These are phyloP conservation scores for Apiospora marii DNA, from an alignment of 2,329 filamentous ascomycete species.

Conservation along the genomic window DNA sequence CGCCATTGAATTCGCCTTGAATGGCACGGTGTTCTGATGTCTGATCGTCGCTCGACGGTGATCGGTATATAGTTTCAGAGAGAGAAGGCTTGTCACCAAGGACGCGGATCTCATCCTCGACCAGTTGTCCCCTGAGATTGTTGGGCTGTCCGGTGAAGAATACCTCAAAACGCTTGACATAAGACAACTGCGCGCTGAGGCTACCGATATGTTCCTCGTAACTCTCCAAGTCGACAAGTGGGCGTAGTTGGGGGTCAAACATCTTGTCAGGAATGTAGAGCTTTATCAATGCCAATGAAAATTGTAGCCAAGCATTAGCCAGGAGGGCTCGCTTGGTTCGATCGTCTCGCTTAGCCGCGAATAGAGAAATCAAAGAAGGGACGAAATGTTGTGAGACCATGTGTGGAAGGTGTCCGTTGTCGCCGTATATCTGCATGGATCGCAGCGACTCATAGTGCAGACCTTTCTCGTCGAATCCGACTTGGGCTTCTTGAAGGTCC, in stretches of 20 bases:
- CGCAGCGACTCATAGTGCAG: slow-evolving; percentile 34
- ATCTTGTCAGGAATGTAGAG: slow-evolving; percentile 87
- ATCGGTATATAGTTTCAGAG: slow-evolving; percentile 74
- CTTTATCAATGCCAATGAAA: slow-evolving; percentile 76
- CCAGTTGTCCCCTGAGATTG: slow-evolving; percentile 70
- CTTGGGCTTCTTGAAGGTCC: slow-evolving; percentile 28
- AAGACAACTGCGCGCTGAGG: slow-evolving; percentile 64
- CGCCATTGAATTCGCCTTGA: slow-evolving; percentile 83
- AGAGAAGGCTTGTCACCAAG: slow-evolving; percentile 73
- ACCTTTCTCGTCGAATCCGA: slow-evolving; percentile 36
- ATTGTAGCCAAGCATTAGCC: slow-evolving; percentile 75
- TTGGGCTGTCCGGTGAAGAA: slow-evolving; percentile 72
- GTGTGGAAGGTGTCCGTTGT: slow-evolving; percentile 46
- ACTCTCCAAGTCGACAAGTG: slow-evolving; percentile 70
- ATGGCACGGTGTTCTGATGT: slow-evolving; percentile 46
- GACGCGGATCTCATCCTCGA: slow-evolving; percentile 67
- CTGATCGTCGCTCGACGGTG: slow-evolving; percentile 47
- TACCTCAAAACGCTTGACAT: slow-evolving; percentile 71
- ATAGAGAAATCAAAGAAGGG: slow-evolving; percentile 54
- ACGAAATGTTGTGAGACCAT: slow-evolving; percentile 50
- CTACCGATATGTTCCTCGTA: slow-evolving; percentile 61
- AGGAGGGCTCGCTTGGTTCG: slow-evolving; percentile 43
- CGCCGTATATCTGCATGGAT: slow-evolving; percentile 2
- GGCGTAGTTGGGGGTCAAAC: slow-evolving; percentile 79
- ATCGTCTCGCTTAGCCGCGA: slow-evolving; percentile 43